Conservation (phyloP, 1,139 yeast species). For the Debaryomyces coudertii region DNA sequence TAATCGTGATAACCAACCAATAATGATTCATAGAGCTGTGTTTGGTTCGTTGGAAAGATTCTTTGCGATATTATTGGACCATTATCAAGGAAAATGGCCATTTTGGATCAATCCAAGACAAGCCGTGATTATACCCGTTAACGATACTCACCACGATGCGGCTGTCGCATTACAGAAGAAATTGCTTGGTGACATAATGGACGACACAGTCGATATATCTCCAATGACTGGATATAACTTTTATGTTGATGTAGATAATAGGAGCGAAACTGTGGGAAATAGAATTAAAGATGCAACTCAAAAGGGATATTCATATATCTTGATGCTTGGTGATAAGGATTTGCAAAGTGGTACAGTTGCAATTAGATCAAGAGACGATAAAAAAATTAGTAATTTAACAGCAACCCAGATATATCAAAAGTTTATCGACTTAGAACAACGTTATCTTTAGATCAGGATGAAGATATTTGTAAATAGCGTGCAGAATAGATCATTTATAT, state of each 20-base stretch:
- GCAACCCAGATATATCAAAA: slow-evolving; percentile 50
- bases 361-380: slow-evolving; percentile 61
- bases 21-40: slow-evolving; percentile 93
- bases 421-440: slow-evolving; percentile 55
- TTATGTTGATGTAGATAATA: slow-evolving; percentile 72
- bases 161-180: slow-evolving; percentile 54
- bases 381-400: slow-evolving; percentile 49
- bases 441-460: slow-evolving; percentile 29
- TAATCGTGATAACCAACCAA: slow-evolving; percentile 64
- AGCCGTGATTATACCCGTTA: slow-evolving; percentile 82
- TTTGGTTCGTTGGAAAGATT: slow-evolving; percentile 94
- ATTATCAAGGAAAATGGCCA: slow-evolving; percentile 95
- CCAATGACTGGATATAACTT: slow-evolving; percentile 66
- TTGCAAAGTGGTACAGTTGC: slow-evolving; percentile 62
- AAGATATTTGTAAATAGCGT: slow-evolving; percentile 14
- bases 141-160: slow-evolving; percentile 53
- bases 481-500: slow-evolving; percentile 3
- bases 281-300: slow-evolving; percentile 78
- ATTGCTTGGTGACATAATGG: slow-evolving; percentile 54
- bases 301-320: slow-evolving; percentile 77
- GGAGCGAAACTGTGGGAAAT: slow-evolving; percentile 78
- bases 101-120: slow-evolving; percentile 98
- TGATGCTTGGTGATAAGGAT: slow-evolving; percentile 89
- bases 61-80: slow-evolving; percentile 87
- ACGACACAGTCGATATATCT: slow-evolving; percentile 35